A percentile compares a stretch with the other conserved stretches of the same genome.
These are phyloP conservation scores for Chenopodium quinoa DNA, from an alignment of 148 eudicot genomes.

Conservation along the genomic window DNA sequence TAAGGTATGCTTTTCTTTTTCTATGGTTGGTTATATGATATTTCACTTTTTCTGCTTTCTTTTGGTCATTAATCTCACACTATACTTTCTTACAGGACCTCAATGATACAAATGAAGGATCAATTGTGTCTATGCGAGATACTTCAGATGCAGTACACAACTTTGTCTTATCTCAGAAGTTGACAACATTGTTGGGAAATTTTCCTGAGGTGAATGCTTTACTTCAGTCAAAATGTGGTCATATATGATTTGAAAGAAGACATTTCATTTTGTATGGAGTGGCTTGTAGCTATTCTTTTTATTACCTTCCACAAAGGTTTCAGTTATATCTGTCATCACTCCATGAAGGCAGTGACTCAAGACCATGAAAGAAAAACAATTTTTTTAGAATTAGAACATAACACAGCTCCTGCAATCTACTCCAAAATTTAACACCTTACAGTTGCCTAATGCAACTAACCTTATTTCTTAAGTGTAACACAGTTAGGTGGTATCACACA, in stretches of 20 bases:
- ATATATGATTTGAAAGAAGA: background rate
- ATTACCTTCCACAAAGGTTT: background rate
- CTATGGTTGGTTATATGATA: background rate
- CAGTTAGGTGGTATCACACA: background rate
- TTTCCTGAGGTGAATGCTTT: constrained; percentile 67
- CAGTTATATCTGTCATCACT: too few species aligned
- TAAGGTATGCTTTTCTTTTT: constrained; percentile 37
- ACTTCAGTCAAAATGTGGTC: constrained; percentile 4
- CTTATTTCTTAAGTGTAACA: background rate
- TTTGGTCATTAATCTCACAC: constrained; percentile 11
- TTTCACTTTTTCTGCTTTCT: background rate
- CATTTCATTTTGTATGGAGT: background rate
- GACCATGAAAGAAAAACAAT: too few species aligned
- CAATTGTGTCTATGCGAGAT: constrained; percentile 72
- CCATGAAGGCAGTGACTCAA: too few species aligned
- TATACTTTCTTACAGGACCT: constrained; percentile 46
- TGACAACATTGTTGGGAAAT: constrained; percentile 76
- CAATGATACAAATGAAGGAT: constrained; percentile 41
- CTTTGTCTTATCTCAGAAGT: constrained; percentile 77
- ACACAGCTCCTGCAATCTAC: background rate
- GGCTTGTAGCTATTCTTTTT: background rate
- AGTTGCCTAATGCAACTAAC: background rate
- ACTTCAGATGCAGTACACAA: constrained; percentile 93
- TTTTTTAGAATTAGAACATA: too few species aligned
- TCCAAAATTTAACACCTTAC: background rate